Base-by-base conservation (phyloP, 2,329 filamentous ascomycete genomes). In the Chaetomium sp. region DNA sequence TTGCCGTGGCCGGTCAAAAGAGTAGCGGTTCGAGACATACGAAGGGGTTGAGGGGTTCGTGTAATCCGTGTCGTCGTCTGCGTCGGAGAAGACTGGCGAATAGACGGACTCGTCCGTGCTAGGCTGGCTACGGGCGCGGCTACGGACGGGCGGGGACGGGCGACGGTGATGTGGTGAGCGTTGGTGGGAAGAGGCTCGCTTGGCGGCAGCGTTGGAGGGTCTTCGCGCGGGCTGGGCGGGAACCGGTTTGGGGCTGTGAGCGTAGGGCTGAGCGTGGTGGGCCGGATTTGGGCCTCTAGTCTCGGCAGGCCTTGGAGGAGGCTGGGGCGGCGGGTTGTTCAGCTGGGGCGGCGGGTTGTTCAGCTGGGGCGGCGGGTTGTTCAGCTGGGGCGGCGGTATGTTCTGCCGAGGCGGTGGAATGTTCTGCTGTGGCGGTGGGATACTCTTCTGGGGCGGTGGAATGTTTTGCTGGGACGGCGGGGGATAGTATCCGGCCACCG, bases 21-120 rank as follows among this genome's bases (percentile, higher is more conserved):
- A 57, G 19, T 25, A 53, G 10, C 27, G 49, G 54, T 35, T 45
- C 35, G 53, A 51, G n/a, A 25, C 4, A 21, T 35, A 60, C 1
- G 59, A 64, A 13, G 57, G 13, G 29, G 53, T 50, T 3, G 60
- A 49, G 16, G 61, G 64, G 1, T 57, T 29, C 2, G 61, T 61
- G 47, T 29, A 56, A n/a, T 53, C 55, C 2, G 64, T 56, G 42
- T 65, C 57, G 59, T 55, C 66, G 58, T 60, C 58, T 23, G 49
- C 60, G 27, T 23, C 38, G 10, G 58, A 64, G 54, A 62, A 65
- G 25, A 13, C 42, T 3, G 61, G 60, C 2, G 65, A 67, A 33
- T 58, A 50, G 49, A 16, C 19, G 0, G 68, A 67, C n/a, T 60
- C 63, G 8, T 65, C 63, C 6, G 67, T 65, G 58, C 64, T 67